Evolutionary conservation across 345 rosid species (phyloP).

Genomic region (Euphorbia lathyris): DNA sequence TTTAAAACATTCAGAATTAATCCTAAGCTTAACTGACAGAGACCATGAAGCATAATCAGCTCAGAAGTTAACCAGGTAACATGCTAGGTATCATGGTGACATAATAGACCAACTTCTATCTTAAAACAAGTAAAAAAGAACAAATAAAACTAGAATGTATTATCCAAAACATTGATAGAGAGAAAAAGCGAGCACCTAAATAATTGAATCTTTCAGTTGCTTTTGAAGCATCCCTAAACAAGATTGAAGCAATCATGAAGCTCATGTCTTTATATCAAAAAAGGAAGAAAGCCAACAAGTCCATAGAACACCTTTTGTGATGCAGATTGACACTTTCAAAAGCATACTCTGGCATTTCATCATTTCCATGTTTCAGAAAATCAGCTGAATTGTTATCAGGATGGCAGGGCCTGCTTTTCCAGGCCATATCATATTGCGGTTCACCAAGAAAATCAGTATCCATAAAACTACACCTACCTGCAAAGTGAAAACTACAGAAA

Average conservation of each 20-base stretch:
- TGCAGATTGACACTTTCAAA: conserved; percentile 30
- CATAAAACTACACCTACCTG: conserved; percentile 35
- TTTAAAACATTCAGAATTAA: not conserved
- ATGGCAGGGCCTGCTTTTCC: conserved; percentile 38
- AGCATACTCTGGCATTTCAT: conserved; percentile 34
- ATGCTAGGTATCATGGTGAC: not conserved
- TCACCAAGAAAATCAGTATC: conserved; percentile 34
- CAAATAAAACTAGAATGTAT: not conserved
- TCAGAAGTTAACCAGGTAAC: not conserved
- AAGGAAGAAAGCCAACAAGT: conserved; percentile 16
- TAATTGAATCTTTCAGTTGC: conserved; percentile 37
- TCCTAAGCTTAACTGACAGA: not conserved
- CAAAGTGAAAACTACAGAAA: not conserved
- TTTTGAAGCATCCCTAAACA: conserved; percentile 43
- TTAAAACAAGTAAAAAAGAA: not conserved
- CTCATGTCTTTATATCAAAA: conserved; percentile 5
- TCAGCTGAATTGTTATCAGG: conserved; percentile 30
- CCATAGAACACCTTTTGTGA: conserved; percentile 47
- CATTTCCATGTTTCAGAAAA: conserved; percentile 29
- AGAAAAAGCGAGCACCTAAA: conserved; percentile 41
- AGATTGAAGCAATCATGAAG: conserved; percentile 23
- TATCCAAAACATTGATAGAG: not conserved
- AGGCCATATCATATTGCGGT: conserved; percentile 27
- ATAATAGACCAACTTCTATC: not conserved
- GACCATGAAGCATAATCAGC: too few relatives aligned